These are phyloP conservation scores for Lolium perenne DNA, from an alignment of 176 grass and related monocot genomes.

Conservation along the genomic window DNA sequence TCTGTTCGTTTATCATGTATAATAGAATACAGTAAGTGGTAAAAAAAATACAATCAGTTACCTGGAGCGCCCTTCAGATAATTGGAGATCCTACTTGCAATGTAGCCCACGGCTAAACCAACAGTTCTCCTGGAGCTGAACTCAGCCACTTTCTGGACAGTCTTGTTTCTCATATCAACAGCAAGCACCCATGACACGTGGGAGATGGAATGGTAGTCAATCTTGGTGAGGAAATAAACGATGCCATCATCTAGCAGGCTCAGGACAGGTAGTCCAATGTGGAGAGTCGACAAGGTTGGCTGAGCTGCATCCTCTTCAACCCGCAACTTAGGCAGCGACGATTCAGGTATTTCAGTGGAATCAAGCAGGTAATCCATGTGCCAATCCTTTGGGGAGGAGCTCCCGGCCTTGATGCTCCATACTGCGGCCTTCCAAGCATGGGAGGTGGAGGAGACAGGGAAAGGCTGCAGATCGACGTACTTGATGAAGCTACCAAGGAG, in stretches of 20 bases:
- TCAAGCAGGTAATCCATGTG: neutral
- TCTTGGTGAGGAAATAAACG: neutral
- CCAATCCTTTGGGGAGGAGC: neutral
- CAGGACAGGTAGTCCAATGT: neutral
- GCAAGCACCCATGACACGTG: neutral
- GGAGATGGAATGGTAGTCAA: neutral
- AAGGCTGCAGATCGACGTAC: neutral
- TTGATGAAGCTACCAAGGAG: neutral
- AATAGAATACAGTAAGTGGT: too few species aligned
- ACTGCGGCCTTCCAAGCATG: neutral
- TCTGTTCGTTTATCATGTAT: neutral
- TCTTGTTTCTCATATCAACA: neutral
- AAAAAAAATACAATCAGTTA: neutral
- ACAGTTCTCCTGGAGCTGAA: neutral
- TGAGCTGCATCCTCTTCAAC: neutral
- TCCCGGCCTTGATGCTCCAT: neutral
- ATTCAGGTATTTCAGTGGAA: neutral
- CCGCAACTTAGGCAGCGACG: neutral
- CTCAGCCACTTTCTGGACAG: neutral
- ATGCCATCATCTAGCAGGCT: constrained; percentile 3
- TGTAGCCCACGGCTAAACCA: neutral
- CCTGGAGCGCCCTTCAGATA: neutral
- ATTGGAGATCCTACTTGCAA: neutral
- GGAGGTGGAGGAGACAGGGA: too few species aligned
- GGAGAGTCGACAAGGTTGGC: neutral